Evolutionary conservation across 192 early-diverging fungal genomes (phyloP).

Genomic region (Polychytrium aggregatum): DNA sequence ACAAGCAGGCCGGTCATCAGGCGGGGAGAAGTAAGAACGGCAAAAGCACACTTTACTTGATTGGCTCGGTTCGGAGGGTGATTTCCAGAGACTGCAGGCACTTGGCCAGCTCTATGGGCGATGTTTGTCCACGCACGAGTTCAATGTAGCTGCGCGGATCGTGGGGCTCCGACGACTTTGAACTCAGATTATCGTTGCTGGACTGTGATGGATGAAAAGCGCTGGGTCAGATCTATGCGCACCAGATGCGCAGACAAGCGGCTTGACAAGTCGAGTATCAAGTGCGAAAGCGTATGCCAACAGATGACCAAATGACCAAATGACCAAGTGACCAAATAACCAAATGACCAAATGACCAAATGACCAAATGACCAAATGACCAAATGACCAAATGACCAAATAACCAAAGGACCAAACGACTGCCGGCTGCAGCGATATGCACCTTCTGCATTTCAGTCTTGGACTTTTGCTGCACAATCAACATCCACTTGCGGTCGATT

Average conservation of each 20-base stretch:
- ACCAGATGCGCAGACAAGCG: too few relatives aligned
- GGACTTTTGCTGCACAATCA: conserved; percentile 11
- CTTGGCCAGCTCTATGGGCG: conserved; percentile 3
- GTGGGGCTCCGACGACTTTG: background rate
- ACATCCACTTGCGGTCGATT: conserved; percentile 10
- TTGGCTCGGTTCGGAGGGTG: conserved; percentile 13
- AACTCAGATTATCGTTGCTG: background rate
- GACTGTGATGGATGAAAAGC: background rate
- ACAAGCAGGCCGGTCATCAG: too few relatives aligned
- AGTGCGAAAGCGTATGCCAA: too few relatives aligned
- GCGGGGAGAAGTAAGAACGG: background rate
- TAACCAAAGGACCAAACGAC: background rate
- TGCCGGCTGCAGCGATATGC: background rate
- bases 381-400: too few relatives aligned
- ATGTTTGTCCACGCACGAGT: background rate
- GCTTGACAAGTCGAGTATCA: too few relatives aligned
- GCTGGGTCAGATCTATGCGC: background rate
- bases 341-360: too few relatives aligned
- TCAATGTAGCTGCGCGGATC: conserved; percentile 4
- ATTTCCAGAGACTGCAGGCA: conserved; percentile 15
- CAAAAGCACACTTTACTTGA: conserved; percentile 5
- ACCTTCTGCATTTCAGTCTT: conserved; percentile 5
- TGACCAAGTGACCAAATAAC: too few relatives aligned
- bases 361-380: too few relatives aligned
- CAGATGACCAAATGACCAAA: too few relatives aligned